phyloP scores from a whole-genome alignment of 179 eudicot species.

The Corrigiola litoralis region DNA sequence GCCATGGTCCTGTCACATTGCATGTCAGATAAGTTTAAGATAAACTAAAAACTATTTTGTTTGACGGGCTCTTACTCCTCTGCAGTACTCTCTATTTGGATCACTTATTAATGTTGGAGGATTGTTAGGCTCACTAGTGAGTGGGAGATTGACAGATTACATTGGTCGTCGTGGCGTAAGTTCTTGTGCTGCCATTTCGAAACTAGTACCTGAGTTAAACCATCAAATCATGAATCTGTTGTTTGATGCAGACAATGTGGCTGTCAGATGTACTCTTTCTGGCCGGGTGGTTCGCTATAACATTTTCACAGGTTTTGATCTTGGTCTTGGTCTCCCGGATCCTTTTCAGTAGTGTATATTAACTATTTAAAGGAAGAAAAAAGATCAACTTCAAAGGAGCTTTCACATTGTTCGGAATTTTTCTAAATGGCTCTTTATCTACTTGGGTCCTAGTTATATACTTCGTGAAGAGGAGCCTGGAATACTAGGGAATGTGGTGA shows the following conservation, averaged over 20 bases:
- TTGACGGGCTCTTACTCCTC: background rate
- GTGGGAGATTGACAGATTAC: constrained; percentile 66
- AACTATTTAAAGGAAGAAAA: too few relatives aligned
- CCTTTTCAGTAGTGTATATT: background rate
- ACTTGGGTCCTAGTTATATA: too few relatives aligned
- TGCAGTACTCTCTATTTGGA: constrained; percentile 74
- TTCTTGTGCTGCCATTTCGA: background rate
- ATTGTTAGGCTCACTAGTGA: constrained; percentile 64
- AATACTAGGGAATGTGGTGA: too few relatives aligned
- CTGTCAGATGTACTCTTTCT: constrained; percentile 53
- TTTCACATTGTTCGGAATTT: too few relatives aligned
- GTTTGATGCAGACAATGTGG: constrained; percentile 56
- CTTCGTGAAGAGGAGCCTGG: too few relatives aligned
- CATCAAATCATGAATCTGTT: background rate
- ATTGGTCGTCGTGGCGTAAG: constrained; percentile 67
- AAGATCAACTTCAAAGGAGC: too few relatives aligned
- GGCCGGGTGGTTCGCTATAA: constrained; percentile 57
- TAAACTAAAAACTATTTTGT: too few relatives aligned
- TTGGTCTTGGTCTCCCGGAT: background rate
- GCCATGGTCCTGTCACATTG: too few relatives aligned
- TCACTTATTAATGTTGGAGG: constrained; percentile 73
- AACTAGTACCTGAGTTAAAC: background rate
- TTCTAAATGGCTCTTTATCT: too few relatives aligned
- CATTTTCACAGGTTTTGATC: constrained; percentile 43
- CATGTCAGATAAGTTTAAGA: too few relatives aligned